Percentiles rank a stretch among this genome's conserved stretches.
phyloP scores from a whole-genome alignment of 2,329 filamentous ascomycete genomes.

The Coniochaeta sp. region DNA sequence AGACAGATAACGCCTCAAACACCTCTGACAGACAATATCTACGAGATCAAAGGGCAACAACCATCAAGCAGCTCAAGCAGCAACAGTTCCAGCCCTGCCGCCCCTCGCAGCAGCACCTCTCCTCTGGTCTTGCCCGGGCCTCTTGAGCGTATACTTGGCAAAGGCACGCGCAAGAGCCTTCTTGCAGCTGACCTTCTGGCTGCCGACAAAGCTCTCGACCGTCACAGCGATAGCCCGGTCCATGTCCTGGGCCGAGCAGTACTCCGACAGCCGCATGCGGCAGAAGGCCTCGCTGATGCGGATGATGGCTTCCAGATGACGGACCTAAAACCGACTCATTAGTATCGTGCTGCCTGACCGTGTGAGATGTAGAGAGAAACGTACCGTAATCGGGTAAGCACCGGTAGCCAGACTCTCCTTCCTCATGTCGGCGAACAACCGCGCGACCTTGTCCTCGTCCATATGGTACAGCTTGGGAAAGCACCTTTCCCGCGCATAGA shows the following conservation, averaged over 20 bases:
- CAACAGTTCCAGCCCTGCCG: slow-evolving; percentile 8
- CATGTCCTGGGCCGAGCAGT: slow-evolving; percentile 83
- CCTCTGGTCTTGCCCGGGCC: slow-evolving; percentile 28
- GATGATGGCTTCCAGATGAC: slow-evolving; percentile 96
- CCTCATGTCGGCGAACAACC: slow-evolving; percentile 93
- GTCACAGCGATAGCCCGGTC: slow-evolving; percentile 96
- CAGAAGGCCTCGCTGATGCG: slow-evolving; percentile 91
- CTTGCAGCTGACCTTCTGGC: slow-evolving; percentile 96
- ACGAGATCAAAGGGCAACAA: not conserved
- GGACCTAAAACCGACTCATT: slow-evolving; percentile 51
- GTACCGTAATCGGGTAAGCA: slow-evolving; percentile 94
- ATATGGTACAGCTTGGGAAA: slow-evolving; percentile 93
- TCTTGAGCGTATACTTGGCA: slow-evolving; percentile 75
- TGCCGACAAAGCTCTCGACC: slow-evolving; percentile 90
- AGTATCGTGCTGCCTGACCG: not conserved
- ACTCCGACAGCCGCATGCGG: slow-evolving; percentile 96
- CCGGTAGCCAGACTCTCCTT: slow-evolving; percentile 88
- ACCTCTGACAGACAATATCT: not conserved
- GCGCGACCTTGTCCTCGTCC: slow-evolving; percentile 92
- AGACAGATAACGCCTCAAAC: slow-evolving; percentile 5
- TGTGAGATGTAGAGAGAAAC: slow-evolving; percentile 21
- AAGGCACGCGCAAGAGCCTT: slow-evolving; percentile 91
- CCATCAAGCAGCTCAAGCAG: slow-evolving; percentile 5
- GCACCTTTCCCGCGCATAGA: slow-evolving; percentile 87
- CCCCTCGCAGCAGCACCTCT: slow-evolving; percentile 14